Evolutionary conservation across 257 asterid genomes (phyloP), one percentile per base, ranked within the genome.

Genomic region (Schizonepeta tenuifolia): DNA sequence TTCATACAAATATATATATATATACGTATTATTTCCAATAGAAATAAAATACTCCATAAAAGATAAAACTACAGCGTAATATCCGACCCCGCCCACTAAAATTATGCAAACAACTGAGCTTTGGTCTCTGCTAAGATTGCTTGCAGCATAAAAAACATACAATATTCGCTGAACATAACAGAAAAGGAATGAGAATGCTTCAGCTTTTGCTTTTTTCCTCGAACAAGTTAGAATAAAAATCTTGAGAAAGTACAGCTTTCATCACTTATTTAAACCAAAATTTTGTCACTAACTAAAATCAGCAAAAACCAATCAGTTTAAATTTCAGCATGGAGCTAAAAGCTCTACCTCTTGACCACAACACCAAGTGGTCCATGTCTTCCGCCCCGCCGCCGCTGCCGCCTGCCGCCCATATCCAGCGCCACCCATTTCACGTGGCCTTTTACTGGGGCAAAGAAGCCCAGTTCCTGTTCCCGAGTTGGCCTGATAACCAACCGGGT

Each of bases 401-500:
- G 22, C 72, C 55, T 40, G 71, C 73, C 65, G 58, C 71, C 69
- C 71, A 61, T 74, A 14, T 0, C 79, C 84, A 74, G 80, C 84
- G 60, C 55, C 75, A 55, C 55, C 65, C 21, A 14, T 24, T 75
- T 62, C 85, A 71, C 77, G 8, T 38, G 78, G 70, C 80, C 49
- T 85, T 86, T 66, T 86, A 81, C 41, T 82, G 87, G 89, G 78
- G 89, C 10, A 84, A 73, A 55, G 84, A 84, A 12, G 81, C 86
- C 67, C 74, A 75, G 7, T 79, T 86, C 63, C 67, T 82, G 66
- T 84, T 86, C 66, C n/a, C 77, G 51, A 73, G 74, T 20, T 86
- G 91, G 87, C 91, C 89, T 57, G 83, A 84, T 13, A 78, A 79
- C 26, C 79, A 82, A 31, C 26, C 83, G 69, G 89, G 85, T 64